These are phyloP conservation scores for Aspergillus costaricaensis DNA, from an alignment of 2,329 filamentous ascomycete genomes.

Conservation along the genomic window DNA sequence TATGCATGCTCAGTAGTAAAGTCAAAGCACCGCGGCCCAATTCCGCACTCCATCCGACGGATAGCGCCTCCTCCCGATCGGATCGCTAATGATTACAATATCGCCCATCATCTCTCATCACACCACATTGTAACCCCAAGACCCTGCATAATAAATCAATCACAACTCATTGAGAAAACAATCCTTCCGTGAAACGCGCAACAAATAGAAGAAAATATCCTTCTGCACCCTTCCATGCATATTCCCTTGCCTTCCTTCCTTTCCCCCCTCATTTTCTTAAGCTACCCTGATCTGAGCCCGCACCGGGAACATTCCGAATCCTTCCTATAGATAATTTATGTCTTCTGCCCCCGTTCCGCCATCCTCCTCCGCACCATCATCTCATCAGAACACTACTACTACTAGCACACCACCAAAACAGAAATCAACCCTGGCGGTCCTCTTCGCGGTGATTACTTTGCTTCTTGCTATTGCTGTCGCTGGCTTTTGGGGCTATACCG, in stretches of 20 bases:
- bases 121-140: neutral
- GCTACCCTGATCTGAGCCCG: neutral
- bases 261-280: neutral
- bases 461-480: neutral
- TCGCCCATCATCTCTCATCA: neutral
- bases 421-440: neutral
- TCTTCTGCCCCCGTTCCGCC: neutral
- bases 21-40: neutral
- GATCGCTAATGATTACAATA: conserved; percentile 3
- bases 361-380: neutral
- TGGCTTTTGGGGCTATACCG: neutral
- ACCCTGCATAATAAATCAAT: neutral
- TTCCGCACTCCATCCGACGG: conserved; percentile 7
- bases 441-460: neutral
- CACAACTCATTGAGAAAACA: neutral
- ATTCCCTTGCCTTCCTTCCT: neutral
- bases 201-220: too few relatives aligned
- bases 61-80: conserved; percentile 5
- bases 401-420: neutral
- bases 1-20: too few relatives aligned
- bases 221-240: neutral
- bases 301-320: neutral
- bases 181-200: neutral
- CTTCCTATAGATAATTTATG: neutral
- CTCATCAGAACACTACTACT: neutral